Evolutionary conservation across 345 rosid species (phyloP), one percentile per base, ranked within the genome.

Genomic region (Physaria fendleri): DNA sequence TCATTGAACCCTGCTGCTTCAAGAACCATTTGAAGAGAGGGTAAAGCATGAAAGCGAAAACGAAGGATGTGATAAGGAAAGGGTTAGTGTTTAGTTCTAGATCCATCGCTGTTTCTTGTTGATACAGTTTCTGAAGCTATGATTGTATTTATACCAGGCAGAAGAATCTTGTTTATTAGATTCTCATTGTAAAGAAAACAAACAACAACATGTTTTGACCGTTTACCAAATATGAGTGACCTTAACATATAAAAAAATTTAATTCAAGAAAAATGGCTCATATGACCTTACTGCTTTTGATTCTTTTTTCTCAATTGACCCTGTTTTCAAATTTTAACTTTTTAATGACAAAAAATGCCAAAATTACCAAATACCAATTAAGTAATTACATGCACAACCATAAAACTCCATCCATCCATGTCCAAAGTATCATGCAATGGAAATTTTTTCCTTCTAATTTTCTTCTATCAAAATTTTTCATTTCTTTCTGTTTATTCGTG

Each of bases 171-270:
- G 43, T 60, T 44, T 5, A 12, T 45, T 25, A 37, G 62, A 61
- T 69, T 21, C 73, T 29, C 56, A 37, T 29, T 46, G 62, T 69
- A 61, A 61, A 69, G 56, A 45, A 61, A 37, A 51, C 67, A 69
- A 69, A 29, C 47, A 50, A 42, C 62, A 37, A n/a, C n/a, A n/a
- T n/a, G 48, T 13, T 60, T 42, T 60, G 56, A 35, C 56, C 20
- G 21, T 24, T 13, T 11, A 50, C 56, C 25, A 29, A 49, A 29
- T 47, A 25, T 12, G 27, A 38, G 10, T 39, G 21, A 61, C 37
- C 25, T 48, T 48, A 57, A 25, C 41, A 57, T 21, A 38, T 8
- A 12, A 38, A 41, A 3, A 17, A 27, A 3, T 21, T 12, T 25
- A 32, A 34, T 46, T 49, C 15, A 3, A 12, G 8, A 2, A 11